These are phyloP conservation scores for Nigrospora oryzae DNA, from an alignment of 2,329 filamentous ascomycete species.

Conservation along the genomic window DNA sequence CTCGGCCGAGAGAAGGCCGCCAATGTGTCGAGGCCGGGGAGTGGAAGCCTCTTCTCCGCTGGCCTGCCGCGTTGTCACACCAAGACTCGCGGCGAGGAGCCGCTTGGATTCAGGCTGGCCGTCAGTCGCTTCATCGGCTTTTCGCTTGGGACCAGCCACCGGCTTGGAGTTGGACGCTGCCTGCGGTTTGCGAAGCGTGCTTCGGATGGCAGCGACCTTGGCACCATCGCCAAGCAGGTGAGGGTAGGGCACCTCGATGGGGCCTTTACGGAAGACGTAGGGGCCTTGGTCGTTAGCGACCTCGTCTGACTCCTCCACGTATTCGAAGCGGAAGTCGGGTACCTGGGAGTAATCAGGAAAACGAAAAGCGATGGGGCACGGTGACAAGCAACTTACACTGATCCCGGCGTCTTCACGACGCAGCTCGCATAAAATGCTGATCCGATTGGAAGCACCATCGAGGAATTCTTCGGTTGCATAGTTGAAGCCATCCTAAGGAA, in stretches of 20 bases:
- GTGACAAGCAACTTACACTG: slow-evolving; percentile 15
- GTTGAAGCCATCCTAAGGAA: slow-evolving; percentile 16
- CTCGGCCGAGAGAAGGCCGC: slow-evolving; percentile 26
- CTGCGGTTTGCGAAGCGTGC: slow-evolving; percentile 15
- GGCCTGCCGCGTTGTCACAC: slow-evolving; percentile 6
- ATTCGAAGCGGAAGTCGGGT: slow-evolving; percentile 16
- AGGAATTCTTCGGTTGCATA: slow-evolving; percentile 17
- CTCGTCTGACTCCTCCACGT: slow-evolving; percentile 12
- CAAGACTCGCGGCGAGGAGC: slow-evolving; percentile 8
- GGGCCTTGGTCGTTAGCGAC: slow-evolving; percentile 14
- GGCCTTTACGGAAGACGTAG: slow-evolving; percentile 15
- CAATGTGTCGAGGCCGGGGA: slow-evolving; percentile 29
- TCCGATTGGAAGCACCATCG: slow-evolving; percentile 17
- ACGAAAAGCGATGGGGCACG: not conserved
- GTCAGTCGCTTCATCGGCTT: slow-evolving; percentile 39
- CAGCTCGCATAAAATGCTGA: slow-evolving; percentile 15
- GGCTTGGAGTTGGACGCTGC: not conserved
- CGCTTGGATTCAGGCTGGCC: slow-evolving; percentile 42
- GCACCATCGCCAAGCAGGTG: slow-evolving; percentile 21
- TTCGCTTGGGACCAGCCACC: slow-evolving; percentile 33
- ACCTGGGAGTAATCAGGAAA: slow-evolving; percentile 8
- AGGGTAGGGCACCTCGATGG: slow-evolving; percentile 22
- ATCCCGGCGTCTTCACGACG: slow-evolving; percentile 13
- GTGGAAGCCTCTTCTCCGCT: slow-evolving; percentile 20
- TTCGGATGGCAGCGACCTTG: slow-evolving; percentile 19